These are phyloP conservation scores for Cryptococcus sp. DNA, from an alignment of 1,284 basidiomycete genomes.

Conservation along the genomic window DNA sequence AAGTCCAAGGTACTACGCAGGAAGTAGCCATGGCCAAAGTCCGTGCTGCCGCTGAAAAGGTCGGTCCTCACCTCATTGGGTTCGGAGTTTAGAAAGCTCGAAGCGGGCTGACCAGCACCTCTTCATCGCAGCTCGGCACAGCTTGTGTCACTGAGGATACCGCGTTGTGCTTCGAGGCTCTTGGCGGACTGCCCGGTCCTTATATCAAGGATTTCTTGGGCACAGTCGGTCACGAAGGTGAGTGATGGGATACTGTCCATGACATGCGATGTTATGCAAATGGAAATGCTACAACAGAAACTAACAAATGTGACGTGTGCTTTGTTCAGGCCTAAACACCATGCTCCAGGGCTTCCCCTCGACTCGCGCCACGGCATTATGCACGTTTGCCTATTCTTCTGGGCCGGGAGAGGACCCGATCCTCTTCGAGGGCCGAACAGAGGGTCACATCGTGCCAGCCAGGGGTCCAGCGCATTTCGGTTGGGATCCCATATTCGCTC, in stretches of 20 bases:
- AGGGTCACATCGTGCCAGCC: slow-evolving; percentile 83
- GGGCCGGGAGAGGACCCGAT: slow-evolving; percentile 74
- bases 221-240: slow-evolving; percentile 74
- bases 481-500: slow-evolving; percentile 94
- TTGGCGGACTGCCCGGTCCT: slow-evolving; percentile 88
- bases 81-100: background rate
- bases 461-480: slow-evolving; percentile 75
- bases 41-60: slow-evolving; percentile 75
- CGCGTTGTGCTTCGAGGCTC: slow-evolving; percentile 84
- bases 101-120: too few species aligned
- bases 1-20: slow-evolving; percentile 88
- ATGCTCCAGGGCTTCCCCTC: slow-evolving; percentile 82
- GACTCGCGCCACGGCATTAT: slow-evolving; percentile 82
- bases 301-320: background rate
- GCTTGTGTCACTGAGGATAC: slow-evolving; percentile 98
- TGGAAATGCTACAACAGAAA: background rate
- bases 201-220: slow-evolving; percentile 94
- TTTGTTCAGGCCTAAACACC: slow-evolving; percentile 70
- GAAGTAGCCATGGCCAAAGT: slow-evolving; percentile 91
- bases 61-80: slow-evolving; percentile 49
- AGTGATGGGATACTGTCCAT: background rate
- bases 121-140: slow-evolving; percentile 63
- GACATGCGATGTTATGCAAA: background rate
- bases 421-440: slow-evolving; percentile 89
- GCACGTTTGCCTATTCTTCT: slow-evolving; percentile 91